Conservation (phyloP, 139 green algal genomes). For the Pleodorina starrii region DNA sequence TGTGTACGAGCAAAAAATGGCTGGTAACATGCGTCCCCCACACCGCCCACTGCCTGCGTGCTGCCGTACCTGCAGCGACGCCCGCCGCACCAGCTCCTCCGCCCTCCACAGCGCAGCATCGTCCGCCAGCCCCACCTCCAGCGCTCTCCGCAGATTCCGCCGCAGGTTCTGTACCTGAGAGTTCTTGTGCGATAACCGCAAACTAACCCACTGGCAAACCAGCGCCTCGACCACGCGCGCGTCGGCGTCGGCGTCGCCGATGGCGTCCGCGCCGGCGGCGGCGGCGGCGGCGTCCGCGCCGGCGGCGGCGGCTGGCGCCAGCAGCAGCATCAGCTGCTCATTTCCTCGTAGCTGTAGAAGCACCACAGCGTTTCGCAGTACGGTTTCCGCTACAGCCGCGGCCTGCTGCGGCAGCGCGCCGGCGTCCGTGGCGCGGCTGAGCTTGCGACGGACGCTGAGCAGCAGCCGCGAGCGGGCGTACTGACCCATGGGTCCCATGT, state of each 20-base stretch:
- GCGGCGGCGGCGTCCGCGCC: neutral
- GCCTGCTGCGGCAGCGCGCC: neutral
- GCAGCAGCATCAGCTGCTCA: constrained; percentile 13
- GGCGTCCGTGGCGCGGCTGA: neutral
- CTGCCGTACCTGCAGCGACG: neutral
- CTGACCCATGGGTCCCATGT: neutral
- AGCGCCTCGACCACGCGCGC: neutral
- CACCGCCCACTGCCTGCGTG: no score
- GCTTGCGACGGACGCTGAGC: neutral
- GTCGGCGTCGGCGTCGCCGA: neutral
- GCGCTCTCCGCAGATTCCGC: constrained; percentile 7
- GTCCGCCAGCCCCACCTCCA: neutral
- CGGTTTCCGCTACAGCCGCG: neutral
- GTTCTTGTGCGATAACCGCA: neutral
- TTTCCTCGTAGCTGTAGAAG: constrained; percentile 1
- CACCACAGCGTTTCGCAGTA: neutral
- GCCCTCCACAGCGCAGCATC: neutral
- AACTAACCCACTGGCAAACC: neutral
- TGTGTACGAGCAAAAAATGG: no score
- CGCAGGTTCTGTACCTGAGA: neutral
- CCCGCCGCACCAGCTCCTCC: neutral
- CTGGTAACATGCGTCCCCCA: no score
- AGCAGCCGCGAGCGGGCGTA: neutral
- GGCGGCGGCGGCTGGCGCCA: neutral
- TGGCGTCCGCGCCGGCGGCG: neutral